Evolutionary conservation across 2,329 filamentous ascomycete species (phyloP), one percentile per base, ranked within the genome.

Genomic region (Biscogniauxia mediterranea): DNA sequence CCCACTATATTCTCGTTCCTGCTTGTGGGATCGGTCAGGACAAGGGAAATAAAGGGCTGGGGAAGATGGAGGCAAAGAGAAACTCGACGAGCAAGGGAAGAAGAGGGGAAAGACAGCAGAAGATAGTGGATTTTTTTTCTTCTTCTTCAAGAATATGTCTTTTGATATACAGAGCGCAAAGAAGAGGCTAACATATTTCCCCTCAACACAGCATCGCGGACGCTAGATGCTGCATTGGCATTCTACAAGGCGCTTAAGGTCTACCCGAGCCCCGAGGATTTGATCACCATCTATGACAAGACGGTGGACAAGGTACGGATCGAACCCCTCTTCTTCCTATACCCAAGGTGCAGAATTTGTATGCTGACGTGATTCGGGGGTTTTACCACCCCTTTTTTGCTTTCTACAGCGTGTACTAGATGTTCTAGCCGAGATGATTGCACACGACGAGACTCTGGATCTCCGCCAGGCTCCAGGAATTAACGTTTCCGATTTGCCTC

Each of bases 191-290:
- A 68, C 60, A 52, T 52, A 54, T 57, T 53, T 46, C 56, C 17
- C 21, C 55, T 42, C 56, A 60, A 46, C 65, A 64, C 69, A 91
- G 88, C 88, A 69, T 79, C 86, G 68, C 86, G 89, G 73, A 81
- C 84, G 50, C 78, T 97, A 61, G 93, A 97, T 68, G 92, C 95
- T 56, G 94, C 95, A 54, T 82, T 98, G 63, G 92, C 91, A 77
- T 99, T 99, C 81, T 99, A 98, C 86, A 96, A 93, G 84, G 95
- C 93, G 52, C 86, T 99, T 69, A 99, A 99, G 85, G 95, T 98
- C 70, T 99, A 99, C 80, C 95, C 95, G 57, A 90, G 92, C 72
- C 95, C 94, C 13, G 86, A 89, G 71, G 95, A 98, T 74, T 83
- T 99, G 71, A 97, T 99, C 76, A 86, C 86, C 72, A 97, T 99